These are phyloP conservation scores for Falciphora oryzae DNA, from an alignment of 2,329 filamentous ascomycete species.

Conservation along the genomic window DNA sequence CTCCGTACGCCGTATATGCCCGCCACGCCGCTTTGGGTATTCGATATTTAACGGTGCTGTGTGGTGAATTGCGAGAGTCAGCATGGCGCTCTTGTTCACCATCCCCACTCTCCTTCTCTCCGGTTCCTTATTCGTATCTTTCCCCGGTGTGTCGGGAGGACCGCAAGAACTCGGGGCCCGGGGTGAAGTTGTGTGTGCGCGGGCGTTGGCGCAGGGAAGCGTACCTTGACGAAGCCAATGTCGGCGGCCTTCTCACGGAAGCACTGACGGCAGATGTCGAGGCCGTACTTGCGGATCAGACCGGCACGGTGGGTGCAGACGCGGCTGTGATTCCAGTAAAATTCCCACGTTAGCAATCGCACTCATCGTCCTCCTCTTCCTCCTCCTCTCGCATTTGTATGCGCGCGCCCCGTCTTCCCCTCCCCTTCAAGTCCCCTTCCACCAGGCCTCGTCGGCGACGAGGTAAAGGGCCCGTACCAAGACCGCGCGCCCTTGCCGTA, in stretches of 20 bases:
- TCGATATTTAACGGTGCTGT: conserved; percentile 14
- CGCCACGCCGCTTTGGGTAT: conserved; percentile 4
- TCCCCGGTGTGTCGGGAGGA: not conserved
- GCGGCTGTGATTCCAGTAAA: conserved; percentile 37
- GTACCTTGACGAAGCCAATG: conserved; percentile 69
- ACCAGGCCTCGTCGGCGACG: not conserved
- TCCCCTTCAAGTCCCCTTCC: not conserved
- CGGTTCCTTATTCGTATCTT: no score
- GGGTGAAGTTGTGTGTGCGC: not conserved
- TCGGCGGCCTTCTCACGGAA: conserved; percentile 69
- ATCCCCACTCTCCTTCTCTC: no score
- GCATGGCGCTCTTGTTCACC: not conserved
- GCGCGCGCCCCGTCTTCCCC: not conserved
- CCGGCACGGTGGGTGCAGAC: conserved; percentile 89
- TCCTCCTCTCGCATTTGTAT: not conserved
- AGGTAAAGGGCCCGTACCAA: conserved; percentile 56
- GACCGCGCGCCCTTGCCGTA: conserved; percentile 94
- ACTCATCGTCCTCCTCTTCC: conserved; percentile 9
- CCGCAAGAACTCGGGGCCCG: not conserved
- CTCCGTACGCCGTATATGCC: conserved; percentile 8
- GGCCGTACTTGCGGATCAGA: conserved; percentile 99
- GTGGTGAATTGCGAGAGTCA: not conserved
- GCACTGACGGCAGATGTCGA: conserved; percentile 81
- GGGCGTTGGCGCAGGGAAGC: conserved; percentile 12
- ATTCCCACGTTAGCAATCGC: not conserved